A percentile compares a stretch with the other conserved stretches of the same genome.
Evolutionary conservation across 352 stramenopile species (phyloP).

Genomic region (Phytophthora chlamydospora): DNA sequence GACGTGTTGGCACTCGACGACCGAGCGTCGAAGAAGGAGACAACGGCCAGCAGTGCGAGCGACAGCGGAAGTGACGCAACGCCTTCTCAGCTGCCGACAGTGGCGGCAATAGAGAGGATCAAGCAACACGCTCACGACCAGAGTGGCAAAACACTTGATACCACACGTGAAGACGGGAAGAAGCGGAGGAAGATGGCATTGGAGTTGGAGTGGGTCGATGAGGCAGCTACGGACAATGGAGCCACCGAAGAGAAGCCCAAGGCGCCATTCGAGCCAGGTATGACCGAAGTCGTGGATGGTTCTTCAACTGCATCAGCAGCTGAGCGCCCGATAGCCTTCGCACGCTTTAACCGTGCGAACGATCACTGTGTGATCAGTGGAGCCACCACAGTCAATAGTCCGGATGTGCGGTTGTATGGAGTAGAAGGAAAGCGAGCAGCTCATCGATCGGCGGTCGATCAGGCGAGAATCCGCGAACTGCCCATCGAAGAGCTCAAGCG

Average conservation of each 20-base stretch:
- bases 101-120: conserved; percentile 26
- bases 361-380: conserved; percentile 26
- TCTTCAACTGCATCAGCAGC: conserved; percentile 11
- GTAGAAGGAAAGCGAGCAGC: conserved; percentile 8
- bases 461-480: conserved; percentile 6
- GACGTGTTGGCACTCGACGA: conserved; percentile 33
- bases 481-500: conserved; percentile 29
- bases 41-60: conserved; percentile 12
- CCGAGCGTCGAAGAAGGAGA: conserved; percentile 4
- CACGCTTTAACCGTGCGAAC: conserved; percentile 19
- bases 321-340: conserved; percentile 9
- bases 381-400: conserved; percentile 18
- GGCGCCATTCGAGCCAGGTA: not conserved
- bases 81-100: conserved; percentile 10
- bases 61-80: conserved; percentile 18
- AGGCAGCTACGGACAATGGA: conserved; percentile 3
- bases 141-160: not conserved
- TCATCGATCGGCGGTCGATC: conserved; percentile 15
- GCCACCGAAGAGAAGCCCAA: conserved; percentile 6
- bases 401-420: conserved; percentile 21
- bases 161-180: conserved; percentile 9
- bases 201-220: conserved; percentile 34
- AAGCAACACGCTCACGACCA: not conserved
- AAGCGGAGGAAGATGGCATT: conserved; percentile 26
- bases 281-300: no score